These are phyloP conservation scores for Spinacia oleracea DNA, from an alignment of 179 eudicot genomes.

Conservation along the genomic window DNA sequence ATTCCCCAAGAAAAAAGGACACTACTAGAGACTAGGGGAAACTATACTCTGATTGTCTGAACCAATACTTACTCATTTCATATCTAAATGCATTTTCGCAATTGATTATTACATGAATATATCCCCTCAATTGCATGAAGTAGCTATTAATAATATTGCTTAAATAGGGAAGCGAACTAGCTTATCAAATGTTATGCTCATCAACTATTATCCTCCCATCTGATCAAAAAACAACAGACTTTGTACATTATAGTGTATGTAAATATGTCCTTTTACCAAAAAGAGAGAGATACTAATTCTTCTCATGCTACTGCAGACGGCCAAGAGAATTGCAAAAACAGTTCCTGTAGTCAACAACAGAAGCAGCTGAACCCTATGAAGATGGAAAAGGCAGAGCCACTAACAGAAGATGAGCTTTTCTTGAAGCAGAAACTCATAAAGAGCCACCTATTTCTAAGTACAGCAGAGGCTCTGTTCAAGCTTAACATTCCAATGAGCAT, in stretches of 20 bases:
- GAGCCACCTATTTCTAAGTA: conserved; percentile 64
- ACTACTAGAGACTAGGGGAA: not conserved
- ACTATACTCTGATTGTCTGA: not conserved
- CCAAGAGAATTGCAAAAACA: conserved; percentile 2
- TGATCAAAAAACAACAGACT: not conserved
- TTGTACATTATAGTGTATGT: not conserved
- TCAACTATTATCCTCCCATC: not conserved
- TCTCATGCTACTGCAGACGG: conserved; percentile 23
- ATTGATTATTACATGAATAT: not conserved
- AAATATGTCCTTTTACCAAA: not conserved
- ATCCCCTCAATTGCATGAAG: not conserved
- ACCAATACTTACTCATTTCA: not conserved
- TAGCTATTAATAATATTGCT: not conserved
- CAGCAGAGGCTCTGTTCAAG: conserved; percentile 87
- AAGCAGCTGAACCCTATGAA: conserved; percentile 20
- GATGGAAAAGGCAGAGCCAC: conserved; percentile 29
- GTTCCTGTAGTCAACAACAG: conserved; percentile 2
- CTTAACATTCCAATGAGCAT: conserved; percentile 63
- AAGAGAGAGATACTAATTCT: not conserved
- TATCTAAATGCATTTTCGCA: not conserved
- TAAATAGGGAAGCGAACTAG: not conserved
- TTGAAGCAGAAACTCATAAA: conserved; percentile 69
- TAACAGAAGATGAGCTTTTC: conserved; percentile 59
- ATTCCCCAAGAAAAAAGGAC: not conserved
- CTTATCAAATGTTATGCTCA: not conserved